phyloP scores from a whole-genome alignment of 768 basidiomycete genomes.

The Tulasnella sp. region DNA sequence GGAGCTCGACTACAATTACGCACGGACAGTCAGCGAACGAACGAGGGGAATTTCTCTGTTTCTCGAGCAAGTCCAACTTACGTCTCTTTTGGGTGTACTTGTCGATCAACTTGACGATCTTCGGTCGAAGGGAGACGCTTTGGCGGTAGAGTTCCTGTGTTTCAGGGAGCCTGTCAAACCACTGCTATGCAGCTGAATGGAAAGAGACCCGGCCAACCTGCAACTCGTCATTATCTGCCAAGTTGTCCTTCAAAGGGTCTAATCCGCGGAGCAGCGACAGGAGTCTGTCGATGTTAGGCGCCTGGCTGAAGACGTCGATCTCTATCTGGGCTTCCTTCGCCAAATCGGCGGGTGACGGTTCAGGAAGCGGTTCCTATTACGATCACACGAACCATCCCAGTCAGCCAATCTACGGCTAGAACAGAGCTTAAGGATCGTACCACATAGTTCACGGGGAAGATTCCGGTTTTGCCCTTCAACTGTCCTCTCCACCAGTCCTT shows the following conservation, averaged over 20 bases:
- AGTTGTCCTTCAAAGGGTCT: constrained; percentile 66
- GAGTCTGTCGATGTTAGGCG: constrained; percentile 71
- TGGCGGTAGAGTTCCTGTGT: constrained; percentile 77
- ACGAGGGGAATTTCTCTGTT: not conserved
- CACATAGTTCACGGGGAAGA: constrained; percentile 96
- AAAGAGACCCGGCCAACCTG: constrained; percentile 36
- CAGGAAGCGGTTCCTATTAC: constrained; percentile 67
- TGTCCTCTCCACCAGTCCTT: constrained; percentile 98
- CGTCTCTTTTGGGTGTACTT: constrained; percentile 92
- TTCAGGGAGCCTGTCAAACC: not conserved
- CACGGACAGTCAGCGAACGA: not conserved
- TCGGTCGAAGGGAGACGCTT: constrained; percentile 80
- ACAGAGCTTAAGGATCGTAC: constrained; percentile 34
- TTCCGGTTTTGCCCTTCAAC: constrained; percentile 77
- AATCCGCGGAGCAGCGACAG: constrained; percentile 59
- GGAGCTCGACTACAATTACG: constrained; percentile 60
- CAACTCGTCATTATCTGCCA: constrained; percentile 88
- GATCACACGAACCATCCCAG: not conserved
- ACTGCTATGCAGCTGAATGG: not conserved
- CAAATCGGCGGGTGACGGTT: constrained; percentile 65
- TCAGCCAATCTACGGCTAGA: not conserved
- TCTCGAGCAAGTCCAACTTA: constrained; percentile 19
- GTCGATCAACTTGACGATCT: constrained; percentile 93
- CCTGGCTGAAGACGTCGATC: constrained; percentile 76
- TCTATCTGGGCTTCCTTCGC: constrained; percentile 79